A percentile compares a stretch with the other conserved stretches of the same genome.
phyloP scores from a whole-genome alignment of 768 basidiomycete genomes.

The Jaapia argillacea region DNA sequence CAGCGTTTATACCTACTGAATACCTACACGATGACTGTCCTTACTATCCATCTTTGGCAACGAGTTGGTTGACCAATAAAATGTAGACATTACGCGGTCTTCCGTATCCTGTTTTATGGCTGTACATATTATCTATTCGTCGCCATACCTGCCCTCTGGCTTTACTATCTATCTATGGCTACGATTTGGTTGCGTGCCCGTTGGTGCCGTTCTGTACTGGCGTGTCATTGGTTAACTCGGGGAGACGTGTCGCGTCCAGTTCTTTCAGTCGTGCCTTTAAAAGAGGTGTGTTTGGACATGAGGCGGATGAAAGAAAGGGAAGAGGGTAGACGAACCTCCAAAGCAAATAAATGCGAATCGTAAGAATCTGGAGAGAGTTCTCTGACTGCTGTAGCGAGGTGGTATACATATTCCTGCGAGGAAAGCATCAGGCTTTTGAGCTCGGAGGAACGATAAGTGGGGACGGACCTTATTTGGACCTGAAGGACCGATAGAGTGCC shows the following conservation, averaged over 20 bases:
- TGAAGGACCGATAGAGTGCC: slow-evolving; percentile 73
- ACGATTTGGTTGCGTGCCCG: too few species aligned
- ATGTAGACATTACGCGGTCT: too few species aligned
- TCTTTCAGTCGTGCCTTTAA: background rate
- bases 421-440: background rate
- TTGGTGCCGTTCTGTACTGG: too few species aligned
- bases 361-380: slow-evolving; percentile 62
- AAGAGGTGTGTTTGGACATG: background rate
- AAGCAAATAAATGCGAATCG: slow-evolving; percentile 67
- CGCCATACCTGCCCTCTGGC: too few species aligned
- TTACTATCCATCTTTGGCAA: too few species aligned
- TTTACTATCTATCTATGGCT: too few species aligned
- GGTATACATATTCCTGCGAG: slow-evolving; percentile 76
- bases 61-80: too few species aligned
- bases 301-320: slow-evolving; percentile 7
- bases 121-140: too few species aligned
- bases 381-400: slow-evolving; percentile 64
- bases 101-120: too few species aligned
- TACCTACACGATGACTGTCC: too few species aligned
- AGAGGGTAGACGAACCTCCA: slow-evolving; percentile 44
- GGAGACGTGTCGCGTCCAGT: background rate
- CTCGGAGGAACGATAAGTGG: background rate
- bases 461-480: slow-evolving; percentile 73
- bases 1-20: too few species aligned
- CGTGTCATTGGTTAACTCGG: too few species aligned